phyloP scores from a whole-genome alignment of 306 rosid genomes.

The Sicyos baderoa region DNA sequence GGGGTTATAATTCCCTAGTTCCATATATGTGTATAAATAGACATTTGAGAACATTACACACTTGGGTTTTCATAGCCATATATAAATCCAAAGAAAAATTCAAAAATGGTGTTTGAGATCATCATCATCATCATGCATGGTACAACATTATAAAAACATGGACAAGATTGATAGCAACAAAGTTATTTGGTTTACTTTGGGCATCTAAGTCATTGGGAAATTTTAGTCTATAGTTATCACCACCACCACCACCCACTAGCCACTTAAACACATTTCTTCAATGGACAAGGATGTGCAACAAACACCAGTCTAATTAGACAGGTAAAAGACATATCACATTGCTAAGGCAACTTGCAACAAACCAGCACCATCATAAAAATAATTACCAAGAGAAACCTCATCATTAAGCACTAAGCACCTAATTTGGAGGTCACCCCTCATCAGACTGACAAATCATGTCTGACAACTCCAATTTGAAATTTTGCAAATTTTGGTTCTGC shows the following conservation, averaged over 20 bases:
- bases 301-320: not conserved
- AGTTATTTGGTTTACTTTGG: too few relatives aligned
- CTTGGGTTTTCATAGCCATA: slow-evolving; percentile 15
- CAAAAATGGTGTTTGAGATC: slow-evolving; percentile 1
- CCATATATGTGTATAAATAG: not conserved
- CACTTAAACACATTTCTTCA: slow-evolving; percentile 20
- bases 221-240: not conserved
- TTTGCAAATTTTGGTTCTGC: not conserved
- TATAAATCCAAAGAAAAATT: slow-evolving; percentile 30
- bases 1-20: slow-evolving; percentile 12
- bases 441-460: slow-evolving; percentile 4
- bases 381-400: not conserved
- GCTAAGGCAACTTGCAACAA: slow-evolving; percentile 22
- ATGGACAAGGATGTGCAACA: too few relatives aligned
- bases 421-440: not conserved
- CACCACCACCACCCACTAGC: not conserved
- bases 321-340: slow-evolving; percentile 22
- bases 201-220: slow-evolving; percentile 1
- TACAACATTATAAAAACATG: slow-evolving; percentile 18
- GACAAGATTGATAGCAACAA: slow-evolving; percentile 43
- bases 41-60: not conserved
- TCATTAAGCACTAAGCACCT: not conserved
- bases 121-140: slow-evolving; percentile 3
- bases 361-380: slow-evolving; percentile 5
- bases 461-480: not conserved